phyloP scores from a whole-genome alignment of 2,329 filamentous ascomycete species.

The Cordyceps fumosorosea region DNA sequence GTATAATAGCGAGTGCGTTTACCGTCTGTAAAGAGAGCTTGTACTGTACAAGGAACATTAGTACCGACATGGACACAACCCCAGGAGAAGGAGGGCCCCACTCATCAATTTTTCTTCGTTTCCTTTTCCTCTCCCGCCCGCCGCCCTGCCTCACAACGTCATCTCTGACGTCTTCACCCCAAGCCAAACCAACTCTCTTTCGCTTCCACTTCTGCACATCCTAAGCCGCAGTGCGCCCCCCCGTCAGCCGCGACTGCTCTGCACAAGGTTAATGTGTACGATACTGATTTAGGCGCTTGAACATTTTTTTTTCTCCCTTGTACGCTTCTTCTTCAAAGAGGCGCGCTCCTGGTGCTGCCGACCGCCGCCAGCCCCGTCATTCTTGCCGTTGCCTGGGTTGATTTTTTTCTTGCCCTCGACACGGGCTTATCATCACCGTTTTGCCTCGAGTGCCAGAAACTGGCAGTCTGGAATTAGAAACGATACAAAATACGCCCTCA shows the following conservation, averaged over 20 bases:
- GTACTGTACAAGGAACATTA: no score
- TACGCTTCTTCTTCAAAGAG: background rate
- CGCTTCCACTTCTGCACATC: background rate
- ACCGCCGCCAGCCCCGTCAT: background rate
- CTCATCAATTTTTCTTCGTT: slow-evolving; percentile 25
- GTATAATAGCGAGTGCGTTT: no score
- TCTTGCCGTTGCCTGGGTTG: background rate
- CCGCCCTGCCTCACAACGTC: slow-evolving; percentile 35
- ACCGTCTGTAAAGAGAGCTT: no score
- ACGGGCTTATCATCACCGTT: background rate
- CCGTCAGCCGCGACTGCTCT: background rate
- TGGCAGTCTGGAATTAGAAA: background rate
- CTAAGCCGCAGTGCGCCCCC: background rate
- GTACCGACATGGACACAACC: background rate
- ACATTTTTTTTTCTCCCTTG: slow-evolving; percentile 13
- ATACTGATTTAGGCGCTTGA: slow-evolving; percentile 16
- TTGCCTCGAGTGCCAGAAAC: background rate
- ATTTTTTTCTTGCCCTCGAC: background rate
- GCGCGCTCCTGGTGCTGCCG: background rate
- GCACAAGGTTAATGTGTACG: slow-evolving; percentile 4
- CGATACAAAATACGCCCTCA: background rate
- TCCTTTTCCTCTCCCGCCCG: slow-evolving; percentile 25
- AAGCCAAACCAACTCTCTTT: background rate
- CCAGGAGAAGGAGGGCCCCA: background rate
- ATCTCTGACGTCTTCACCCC: slow-evolving; percentile 41